Evolutionary conservation across 257 asterid species (phyloP), one percentile per base, ranked within the genome.

Genomic region (Solanum commersonii): DNA sequence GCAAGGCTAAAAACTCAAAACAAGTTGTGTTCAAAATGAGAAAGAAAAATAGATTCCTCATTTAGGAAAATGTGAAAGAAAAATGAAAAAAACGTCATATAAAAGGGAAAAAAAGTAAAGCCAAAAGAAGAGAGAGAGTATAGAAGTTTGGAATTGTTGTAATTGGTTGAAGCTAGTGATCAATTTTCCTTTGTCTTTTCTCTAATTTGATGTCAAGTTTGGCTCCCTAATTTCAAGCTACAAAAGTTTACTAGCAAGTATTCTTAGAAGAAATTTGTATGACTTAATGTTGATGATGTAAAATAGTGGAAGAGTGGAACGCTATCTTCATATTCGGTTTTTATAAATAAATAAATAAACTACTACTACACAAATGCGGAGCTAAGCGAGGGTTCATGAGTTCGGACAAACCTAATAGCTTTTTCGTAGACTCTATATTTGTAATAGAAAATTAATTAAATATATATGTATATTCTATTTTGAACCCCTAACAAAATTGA

Each of bases 181-280:
- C 67, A 8, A 79, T 46, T 85, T 84, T 52, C 23, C 84, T 20
- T 90, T 85, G 90, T 89, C 67, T 49, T n/a, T 88, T 90, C 84
- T 84, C 72, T 52, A 40, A 76, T 31, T 87, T 85, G 49, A 81
- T 76, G 13, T 79, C 85, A 37, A 18, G 27, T 87, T 59, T 83
- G 63, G 87, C 86, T 68, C 87, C 87, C 87, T 85, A 73, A 56
- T 87, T 78, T 90, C 91, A 23, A 84, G 52, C 84, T 31, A 59
- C 60, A 4, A 68, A 88, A 72, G 87, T 70, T 38, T 33, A 37
- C 42, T 81, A 81, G 29, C 31, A 81, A 49, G 27, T 81, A 81
- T 29, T 81, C 70, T 29, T 27, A 22, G 25, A 27, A 71, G 20
- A 78, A 40, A 13, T 20, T 73, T 34, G 81, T 31, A 78, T 14